These are phyloP conservation scores for Penicillium coffeae DNA, from an alignment of 495 filamentous ascomycete genomes.

Conservation along the genomic window DNA sequence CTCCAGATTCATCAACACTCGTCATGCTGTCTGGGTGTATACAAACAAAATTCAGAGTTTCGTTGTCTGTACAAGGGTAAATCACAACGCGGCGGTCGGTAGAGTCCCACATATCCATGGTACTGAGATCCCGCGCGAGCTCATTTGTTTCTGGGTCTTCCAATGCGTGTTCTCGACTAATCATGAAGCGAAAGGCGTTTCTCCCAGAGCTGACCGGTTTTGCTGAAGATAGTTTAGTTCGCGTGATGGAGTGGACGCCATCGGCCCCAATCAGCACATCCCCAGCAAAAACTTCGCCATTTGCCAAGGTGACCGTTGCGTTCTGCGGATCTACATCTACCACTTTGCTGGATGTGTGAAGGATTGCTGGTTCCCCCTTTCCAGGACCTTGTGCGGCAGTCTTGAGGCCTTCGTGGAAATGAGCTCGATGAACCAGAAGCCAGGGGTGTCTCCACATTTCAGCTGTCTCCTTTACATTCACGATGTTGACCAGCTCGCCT, in stretches of 20 bases:
- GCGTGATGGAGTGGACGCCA: conserved; percentile 48
- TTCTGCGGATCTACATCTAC: conserved; percentile 39
- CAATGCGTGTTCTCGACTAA: conserved; percentile 39
- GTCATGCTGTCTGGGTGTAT: conserved; percentile 51
- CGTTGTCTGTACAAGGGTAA: conserved; percentile 54
- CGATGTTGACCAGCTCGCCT: conserved; percentile 32
- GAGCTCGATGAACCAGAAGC: conserved; percentile 49
- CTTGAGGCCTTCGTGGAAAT: conserved; percentile 48
- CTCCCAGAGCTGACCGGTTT: conserved; percentile 48
- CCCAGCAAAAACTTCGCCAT: conserved; percentile 33
- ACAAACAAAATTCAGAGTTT: conserved; percentile 57
- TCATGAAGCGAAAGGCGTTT: conserved; percentile 59
- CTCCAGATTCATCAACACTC: conserved; percentile 19
- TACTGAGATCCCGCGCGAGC: conserved; percentile 33
- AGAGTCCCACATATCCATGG: conserved; percentile 48
- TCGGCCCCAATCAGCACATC: conserved; percentile 51
- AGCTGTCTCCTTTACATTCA: conserved; percentile 26
- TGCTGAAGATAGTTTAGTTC: conserved; percentile 38
- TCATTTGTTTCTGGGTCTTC: conserved; percentile 45
- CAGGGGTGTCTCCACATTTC: conserved; percentile 43
- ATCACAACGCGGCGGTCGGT: conserved; percentile 53
- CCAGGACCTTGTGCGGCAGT: conserved; percentile 35
- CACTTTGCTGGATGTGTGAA: conserved; percentile 44
- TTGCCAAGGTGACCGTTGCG: conserved; percentile 38
- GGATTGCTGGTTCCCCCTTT: conserved; percentile 34